Evolutionary conservation across 2,329 filamentous ascomycete species (phyloP).

Genomic region (Magnaporthiopsis rhizophila): DNA sequence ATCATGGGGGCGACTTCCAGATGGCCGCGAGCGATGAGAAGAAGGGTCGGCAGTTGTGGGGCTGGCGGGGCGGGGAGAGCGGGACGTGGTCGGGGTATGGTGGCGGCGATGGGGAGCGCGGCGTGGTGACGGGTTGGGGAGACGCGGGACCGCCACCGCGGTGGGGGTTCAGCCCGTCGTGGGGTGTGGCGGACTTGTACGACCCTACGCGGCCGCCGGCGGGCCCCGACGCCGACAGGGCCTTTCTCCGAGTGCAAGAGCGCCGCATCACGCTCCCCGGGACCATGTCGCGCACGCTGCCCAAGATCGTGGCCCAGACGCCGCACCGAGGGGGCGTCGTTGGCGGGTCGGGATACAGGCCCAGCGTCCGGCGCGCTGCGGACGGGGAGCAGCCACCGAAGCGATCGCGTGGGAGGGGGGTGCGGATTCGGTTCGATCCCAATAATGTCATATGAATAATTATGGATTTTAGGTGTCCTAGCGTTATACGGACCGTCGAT

Average conservation of each 20-base stretch:
- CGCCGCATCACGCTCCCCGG: slow-evolving; percentile 3
- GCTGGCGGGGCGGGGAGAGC: neutral
- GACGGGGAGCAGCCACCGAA: neutral
- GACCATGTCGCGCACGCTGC: slow-evolving; percentile 7
- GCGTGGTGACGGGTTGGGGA: neutral
- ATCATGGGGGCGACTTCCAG: neutral
- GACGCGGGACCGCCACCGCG: neutral
- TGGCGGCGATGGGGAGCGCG: neutral
- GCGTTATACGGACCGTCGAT: neutral
- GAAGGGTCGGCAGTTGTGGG: neutral
- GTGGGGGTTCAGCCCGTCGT: neutral
- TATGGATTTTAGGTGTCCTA: neutral
- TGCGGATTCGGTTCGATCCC: neutral
- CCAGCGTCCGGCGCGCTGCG: neutral
- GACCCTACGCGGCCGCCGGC: neutral
- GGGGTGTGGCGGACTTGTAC: slow-evolving; percentile 4
- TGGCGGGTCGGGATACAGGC: neutral
- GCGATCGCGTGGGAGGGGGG: neutral
- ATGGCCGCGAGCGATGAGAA: neutral
- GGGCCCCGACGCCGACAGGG: neutral
- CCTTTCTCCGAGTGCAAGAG: neutral
- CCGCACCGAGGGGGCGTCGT: neutral
- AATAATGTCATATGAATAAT: slow-evolving; percentile 5
- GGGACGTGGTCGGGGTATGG: neutral
- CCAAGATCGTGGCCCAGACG: slow-evolving; percentile 6